Evolutionary conservation across 192 early-diverging fungal species (phyloP).

Genomic region (Podochytrium sp.): DNA sequence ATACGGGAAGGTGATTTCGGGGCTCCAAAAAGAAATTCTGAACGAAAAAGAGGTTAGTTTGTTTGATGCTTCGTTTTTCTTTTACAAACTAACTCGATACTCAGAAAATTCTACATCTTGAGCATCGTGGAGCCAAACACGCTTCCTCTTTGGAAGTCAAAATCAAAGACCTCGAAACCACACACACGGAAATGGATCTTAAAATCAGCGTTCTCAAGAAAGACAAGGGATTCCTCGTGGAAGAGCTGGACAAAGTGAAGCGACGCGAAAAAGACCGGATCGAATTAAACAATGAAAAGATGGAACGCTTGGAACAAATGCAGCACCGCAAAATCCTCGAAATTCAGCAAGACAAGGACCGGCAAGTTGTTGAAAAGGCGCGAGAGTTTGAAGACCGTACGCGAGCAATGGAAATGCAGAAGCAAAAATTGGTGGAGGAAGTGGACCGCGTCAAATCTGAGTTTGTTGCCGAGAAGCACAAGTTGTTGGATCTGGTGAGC

Average conservation of each 20-base stretch:
- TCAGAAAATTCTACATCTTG: constrained; percentile 33
- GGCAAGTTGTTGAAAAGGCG: neutral
- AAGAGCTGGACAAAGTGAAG: constrained; percentile 48
- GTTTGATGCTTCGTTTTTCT: constrained; percentile 2
- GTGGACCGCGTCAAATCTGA: constrained; percentile 23
- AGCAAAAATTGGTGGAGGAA: constrained; percentile 9
- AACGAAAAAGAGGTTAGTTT: constrained; percentile 46
- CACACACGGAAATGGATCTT: constrained; percentile 39
- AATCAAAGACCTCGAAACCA: constrained; percentile 46
- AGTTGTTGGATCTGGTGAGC: constrained; percentile 13
- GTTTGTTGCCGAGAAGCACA: constrained; percentile 28
- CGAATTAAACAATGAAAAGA: constrained; percentile 16
- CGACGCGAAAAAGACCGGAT: constrained; percentile 37
- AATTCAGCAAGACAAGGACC: constrained; percentile 21
- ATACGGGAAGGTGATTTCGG: constrained; percentile 27
- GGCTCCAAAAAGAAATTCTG: constrained; percentile 40
- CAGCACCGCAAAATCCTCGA: neutral
- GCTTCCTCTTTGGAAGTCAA: constrained; percentile 2
- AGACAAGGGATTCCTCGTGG: constrained; percentile 49
- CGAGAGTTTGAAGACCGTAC: constrained; percentile 21
- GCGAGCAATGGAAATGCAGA: neutral
- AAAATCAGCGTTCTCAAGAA: constrained; percentile 44
- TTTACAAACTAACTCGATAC: neutral
- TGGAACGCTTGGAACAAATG: constrained; percentile 1
- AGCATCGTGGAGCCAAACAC: constrained; percentile 24